Percentiles rank a stretch among this genome's conserved stretches.
These are phyloP conservation scores for Crepidotus variabilis DNA, from an alignment of 768 basidiomycete species.

Conservation along the genomic window DNA sequence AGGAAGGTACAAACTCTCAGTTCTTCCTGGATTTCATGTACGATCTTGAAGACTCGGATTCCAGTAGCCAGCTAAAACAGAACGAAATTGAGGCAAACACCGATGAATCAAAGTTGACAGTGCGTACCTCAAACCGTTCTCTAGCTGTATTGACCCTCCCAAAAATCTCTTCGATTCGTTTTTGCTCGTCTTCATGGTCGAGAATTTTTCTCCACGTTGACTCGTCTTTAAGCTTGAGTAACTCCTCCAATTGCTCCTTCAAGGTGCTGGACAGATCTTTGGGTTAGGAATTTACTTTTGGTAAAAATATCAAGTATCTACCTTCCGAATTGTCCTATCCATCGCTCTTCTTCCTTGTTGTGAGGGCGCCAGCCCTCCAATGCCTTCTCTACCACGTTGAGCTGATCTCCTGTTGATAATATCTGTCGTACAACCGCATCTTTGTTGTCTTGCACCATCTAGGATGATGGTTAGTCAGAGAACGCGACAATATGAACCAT, in stretches of 20 bases:
- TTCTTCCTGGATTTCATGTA: conserved; percentile 7
- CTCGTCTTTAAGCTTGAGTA: conserved; percentile 7
- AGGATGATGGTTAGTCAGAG: conserved; percentile 4
- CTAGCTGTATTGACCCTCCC: conserved; percentile 13
- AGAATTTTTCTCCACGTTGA: conserved; percentile 7
- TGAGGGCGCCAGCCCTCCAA: conserved; percentile 6
- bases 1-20: conserved; percentile 3
- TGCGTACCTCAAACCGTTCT: conserved; percentile 11
- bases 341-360: conserved; percentile 3
- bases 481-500: conserved; percentile 1
- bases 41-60: conserved; percentile 7
- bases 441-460: conserved; percentile 13
- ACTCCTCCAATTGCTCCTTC: conserved; percentile 7
- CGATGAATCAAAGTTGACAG: background rate
- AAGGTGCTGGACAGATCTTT: conserved; percentile 8
- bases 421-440: conserved; percentile 11
- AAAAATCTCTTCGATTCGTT: conserved; percentile 12
- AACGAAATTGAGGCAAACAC: background rate
- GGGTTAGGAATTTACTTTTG: background rate
- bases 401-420: conserved; percentile 6
- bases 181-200: conserved; percentile 14
- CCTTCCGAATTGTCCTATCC: conserved; percentile 10
- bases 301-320: background rate
- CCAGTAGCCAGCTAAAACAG: conserved; percentile 9
- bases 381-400: conserved; percentile 10